Base-by-base conservation (phyloP, 75 land plant species). In the Gnetum montanum region DNA sequence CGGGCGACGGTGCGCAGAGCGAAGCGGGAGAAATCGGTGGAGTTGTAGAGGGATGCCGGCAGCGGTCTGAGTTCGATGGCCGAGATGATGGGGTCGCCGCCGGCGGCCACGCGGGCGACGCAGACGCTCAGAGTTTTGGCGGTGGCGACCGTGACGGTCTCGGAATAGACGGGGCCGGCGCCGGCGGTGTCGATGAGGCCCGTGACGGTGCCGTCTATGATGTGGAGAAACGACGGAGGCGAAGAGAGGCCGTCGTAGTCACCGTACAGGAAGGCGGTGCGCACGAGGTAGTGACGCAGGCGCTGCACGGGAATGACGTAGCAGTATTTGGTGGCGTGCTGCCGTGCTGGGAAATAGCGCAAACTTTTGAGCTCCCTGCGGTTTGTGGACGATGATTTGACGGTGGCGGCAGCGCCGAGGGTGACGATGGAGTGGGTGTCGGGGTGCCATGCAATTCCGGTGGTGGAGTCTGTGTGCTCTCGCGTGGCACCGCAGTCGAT, bases 151-250 rank as follows among this genome's bases (percentile, higher is more conserved):
- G 76, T 74, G 11, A 83, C 69, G 35, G 59, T 68, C 49, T 83
- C 87, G 8, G 55, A 31, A 4, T 74, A 76, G 6, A 54, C 45
- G 6, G 71, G 63, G 31, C 69, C 72, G 38, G 70, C 64, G 30
- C 59, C 65, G 2, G 72, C 54, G 10, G 79, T 76, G 67, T 83
- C 52, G 22, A 82, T 80, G 8, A 22, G 40, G 46, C 70, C 46
- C 85, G 80, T 78, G 45, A 27, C 58, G 1, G 80, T 78, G n/a
- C 82, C 82, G 0, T 66, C 83, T 10, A 82, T 57, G 25, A 72
- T 72, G 68, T 76, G 77, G 22, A 79, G 72, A 57, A 86, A 86
- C 27, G 76, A 74, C 7, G 91, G 86, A 10, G 80, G 83, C 27
- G 34, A 56, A 2, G 33, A 48, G 11, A 76, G 72, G 22, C 76